These are phyloP conservation scores for Fonsecaea nubica DNA, from an alignment of 2,329 filamentous ascomycete species.

Conservation along the genomic window DNA sequence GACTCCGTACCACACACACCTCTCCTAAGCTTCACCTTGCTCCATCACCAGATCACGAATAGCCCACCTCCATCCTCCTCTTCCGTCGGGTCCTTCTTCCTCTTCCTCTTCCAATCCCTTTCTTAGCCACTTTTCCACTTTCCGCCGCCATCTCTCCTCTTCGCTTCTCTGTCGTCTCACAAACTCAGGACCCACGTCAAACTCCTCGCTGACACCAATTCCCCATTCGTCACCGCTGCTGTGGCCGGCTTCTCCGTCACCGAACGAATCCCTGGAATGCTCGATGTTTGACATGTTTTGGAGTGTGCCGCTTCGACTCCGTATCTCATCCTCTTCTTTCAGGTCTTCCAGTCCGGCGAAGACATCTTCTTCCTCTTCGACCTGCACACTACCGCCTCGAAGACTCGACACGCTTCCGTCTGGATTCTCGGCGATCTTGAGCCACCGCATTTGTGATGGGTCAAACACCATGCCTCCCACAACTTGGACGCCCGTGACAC, in stretches of 20 bases:
- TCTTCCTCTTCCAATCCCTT: conserved; percentile 48
- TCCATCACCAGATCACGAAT: conserved; percentile 35
- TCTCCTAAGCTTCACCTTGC: conserved; percentile 21
- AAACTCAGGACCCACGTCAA: conserved; percentile 95
- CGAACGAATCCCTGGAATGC: conserved; percentile 36
- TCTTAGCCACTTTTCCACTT: conserved; percentile 84
- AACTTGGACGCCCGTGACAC: conserved; percentile 81
- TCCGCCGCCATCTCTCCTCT: conserved; percentile 87
- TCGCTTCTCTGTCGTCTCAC: conserved; percentile 87
- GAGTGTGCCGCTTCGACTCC: conserved; percentile 35
- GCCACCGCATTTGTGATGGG: conserved; percentile 95
- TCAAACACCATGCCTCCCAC: conserved; percentile 99
- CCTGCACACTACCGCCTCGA: conserved; percentile 58
- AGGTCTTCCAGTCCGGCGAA: conserved; percentile 95
- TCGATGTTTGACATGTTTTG: conserved; percentile 30
- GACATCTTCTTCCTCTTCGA: conserved; percentile 88
- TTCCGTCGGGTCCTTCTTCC: conserved; percentile 53
- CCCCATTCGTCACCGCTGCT: conserved; percentile 69
- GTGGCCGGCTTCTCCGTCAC: conserved; percentile 39
- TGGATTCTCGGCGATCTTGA: conserved; percentile 68
- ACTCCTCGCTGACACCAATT: conserved; percentile 93
- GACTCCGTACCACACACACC: background rate
- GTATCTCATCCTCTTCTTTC: conserved; percentile 65
- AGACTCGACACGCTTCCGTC: conserved; percentile 31
- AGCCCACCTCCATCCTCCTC: conserved; percentile 76